phyloP scores from a whole-genome alignment of 345 rosid genomes.

The Pistacia vera region DNA sequence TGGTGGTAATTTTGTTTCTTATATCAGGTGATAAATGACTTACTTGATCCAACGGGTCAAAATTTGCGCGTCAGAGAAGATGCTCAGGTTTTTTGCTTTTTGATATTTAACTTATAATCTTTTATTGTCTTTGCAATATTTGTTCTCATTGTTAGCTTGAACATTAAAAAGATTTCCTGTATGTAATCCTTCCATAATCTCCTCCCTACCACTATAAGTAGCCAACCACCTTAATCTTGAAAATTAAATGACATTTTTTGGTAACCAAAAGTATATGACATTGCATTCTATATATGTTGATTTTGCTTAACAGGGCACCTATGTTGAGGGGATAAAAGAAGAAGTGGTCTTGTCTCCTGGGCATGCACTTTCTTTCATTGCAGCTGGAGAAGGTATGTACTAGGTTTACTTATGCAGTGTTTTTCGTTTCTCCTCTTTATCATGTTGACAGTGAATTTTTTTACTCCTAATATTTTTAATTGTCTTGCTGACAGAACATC shows the following conservation, averaged over 20 bases:
- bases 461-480: slow-evolving; percentile 12
- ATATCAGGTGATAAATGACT: slow-evolving; percentile 95
- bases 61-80: slow-evolving; percentile 99
- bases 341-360: slow-evolving; percentile 99
- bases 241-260: background rate
- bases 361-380: slow-evolving; percentile 95
- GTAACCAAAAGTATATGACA: background rate
- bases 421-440: background rate
- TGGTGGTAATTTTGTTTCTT: slow-evolving; percentile 25
- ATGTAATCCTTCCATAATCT: background rate
- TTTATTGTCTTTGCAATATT: slow-evolving; percentile 1
- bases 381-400: slow-evolving; percentile 94
- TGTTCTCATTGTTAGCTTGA: slow-evolving; percentile 7
- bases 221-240: background rate
- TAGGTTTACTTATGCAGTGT: slow-evolving; percentile 5
- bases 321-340: slow-evolving; percentile 99
- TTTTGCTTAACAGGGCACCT: slow-evolving; percentile 70
- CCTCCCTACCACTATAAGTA: background rate
- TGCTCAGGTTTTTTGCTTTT: slow-evolving; percentile 70
- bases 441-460: slow-evolving; percentile 11
- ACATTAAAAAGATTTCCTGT: background rate
- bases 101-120: background rate
- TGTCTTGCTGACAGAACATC: slow-evolving; percentile 76
- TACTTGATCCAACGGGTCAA: slow-evolving; percentile 99
- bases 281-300: background rate